A percentile compares a stretch with the other conserved stretches of the same genome.
Evolutionary conservation across 139 green algal species (phyloP).

Genomic region (Tetratostichococcus sp.): DNA sequence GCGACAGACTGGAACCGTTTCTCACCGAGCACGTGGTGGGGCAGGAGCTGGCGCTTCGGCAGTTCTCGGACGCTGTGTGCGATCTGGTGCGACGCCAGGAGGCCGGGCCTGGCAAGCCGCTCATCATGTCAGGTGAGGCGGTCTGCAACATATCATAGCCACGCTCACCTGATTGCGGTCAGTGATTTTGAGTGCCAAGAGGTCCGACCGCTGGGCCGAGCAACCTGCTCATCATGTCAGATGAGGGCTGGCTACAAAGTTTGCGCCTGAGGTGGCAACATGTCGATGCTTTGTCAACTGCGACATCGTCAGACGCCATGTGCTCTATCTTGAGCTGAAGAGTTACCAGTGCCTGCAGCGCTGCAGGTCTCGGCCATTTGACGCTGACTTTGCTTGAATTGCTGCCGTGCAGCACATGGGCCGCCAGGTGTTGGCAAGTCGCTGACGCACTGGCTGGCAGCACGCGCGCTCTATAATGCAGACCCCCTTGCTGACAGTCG

Average conservation of each 20-base stretch:
- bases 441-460: conserved; percentile 67
- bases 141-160: too few relatives aligned
- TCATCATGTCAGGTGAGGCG: conserved; percentile 60
- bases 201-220: too few relatives aligned
- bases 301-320: too few relatives aligned
- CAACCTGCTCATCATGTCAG: too few relatives aligned
- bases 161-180: too few relatives aligned
- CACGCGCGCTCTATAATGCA: conserved; percentile 70
- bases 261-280: too few relatives aligned
- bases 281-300: too few relatives aligned
- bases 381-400: not conserved
- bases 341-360: too few relatives aligned
- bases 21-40: conserved; percentile 61
- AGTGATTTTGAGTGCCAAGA: too few relatives aligned
- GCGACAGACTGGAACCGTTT: conserved; percentile 50
- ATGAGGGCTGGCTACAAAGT: too few relatives aligned
- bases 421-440: conserved; percentile 90
- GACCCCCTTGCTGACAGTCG: conserved; percentile 2
- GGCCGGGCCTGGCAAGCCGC: conserved; percentile 45
- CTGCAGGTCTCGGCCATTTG: too few relatives aligned
- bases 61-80: conserved; percentile 70
- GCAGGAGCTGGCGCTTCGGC: conserved; percentile 61
- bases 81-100: conserved; percentile 54
- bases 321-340: too few relatives aligned
- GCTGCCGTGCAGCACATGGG: conserved; percentile 56